Evolutionary conservation across 805 yeast genomes (phyloP), one percentile per base, ranked within the genome.

Genomic region (Saccharomycodes ludwigii): DNA sequence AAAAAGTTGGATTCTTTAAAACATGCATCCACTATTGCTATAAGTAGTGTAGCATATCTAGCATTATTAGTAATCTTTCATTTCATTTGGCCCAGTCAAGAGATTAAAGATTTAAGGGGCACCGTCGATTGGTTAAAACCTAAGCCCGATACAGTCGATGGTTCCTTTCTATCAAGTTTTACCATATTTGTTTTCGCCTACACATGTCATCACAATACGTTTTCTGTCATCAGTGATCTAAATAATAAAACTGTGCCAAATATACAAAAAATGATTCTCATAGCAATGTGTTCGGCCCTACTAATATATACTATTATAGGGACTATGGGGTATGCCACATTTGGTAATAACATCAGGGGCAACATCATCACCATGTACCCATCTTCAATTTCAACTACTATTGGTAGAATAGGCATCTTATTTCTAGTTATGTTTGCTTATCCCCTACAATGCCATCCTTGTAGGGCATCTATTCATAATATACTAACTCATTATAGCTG

Each of bases 161-260:
- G 64, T 0, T 52, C 68, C 3, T 59, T 73, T n/a, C 63, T 86
- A 13, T 66, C 79, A 16, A 73, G 91, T 8, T 73, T 86, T 50
- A 93, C 96, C n/a, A 80, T 86, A 40, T 76, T 85, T 43, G 88
- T 88, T 10, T 86, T 88, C 62, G 95, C 95, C 0, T 88, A 75
- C 56, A 88, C 97, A 1, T 91, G 96, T 46, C 96, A 88, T 49
- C 96, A 88, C 54, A 88, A 88, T 57, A 83, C 83, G 84, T 84
- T 83, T 46, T 73, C 94, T 1, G 71, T 86, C 34, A 70, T 85
- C 33, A 88, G 86, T 46, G 97, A 88, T 57, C 66, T 86, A 18
- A 56, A 53, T 19, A 73, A 73, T 41, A 67, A 66, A 38, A 58
- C 78, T 0, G 56, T 68, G n/a, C 37, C 48, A 5, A 60, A 58